Evolutionary conservation across 2,329 filamentous ascomycete species (phyloP).

Genomic region (Fusarium oligoseptatum): DNA sequence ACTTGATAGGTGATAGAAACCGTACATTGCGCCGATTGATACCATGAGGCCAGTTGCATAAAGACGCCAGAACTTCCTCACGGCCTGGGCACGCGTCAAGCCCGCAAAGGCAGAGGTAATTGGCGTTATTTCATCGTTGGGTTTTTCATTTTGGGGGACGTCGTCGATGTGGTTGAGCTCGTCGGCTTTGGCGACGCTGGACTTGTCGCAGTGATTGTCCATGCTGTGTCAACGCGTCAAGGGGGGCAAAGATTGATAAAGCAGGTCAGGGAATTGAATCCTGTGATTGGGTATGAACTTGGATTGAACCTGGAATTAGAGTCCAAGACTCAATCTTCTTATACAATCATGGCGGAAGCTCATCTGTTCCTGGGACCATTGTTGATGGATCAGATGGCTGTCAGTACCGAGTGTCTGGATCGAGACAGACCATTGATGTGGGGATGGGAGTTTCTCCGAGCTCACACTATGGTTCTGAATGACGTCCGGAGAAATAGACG

Average conservation of each 20-base stretch:
- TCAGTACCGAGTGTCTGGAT: background rate
- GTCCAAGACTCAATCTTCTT: background rate
- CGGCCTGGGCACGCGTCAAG: background rate
- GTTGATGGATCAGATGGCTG: background rate
- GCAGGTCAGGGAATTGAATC: background rate
- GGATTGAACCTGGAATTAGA: background rate
- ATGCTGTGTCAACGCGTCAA: background rate
- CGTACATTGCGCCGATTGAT: constrained; percentile 5
- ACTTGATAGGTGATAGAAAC: background rate
- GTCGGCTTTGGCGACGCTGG: background rate
- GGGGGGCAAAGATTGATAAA: background rate
- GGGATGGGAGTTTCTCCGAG: background rate
- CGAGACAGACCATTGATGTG: background rate
- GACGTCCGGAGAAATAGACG: background rate
- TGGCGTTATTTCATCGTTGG: background rate
- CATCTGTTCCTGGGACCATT: background rate
- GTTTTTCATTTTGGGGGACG: background rate
- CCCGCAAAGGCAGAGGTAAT: background rate
- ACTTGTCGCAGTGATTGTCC: background rate
- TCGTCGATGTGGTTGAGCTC: background rate
- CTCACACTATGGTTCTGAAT: background rate
- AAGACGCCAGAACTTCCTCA: constrained; percentile 8
- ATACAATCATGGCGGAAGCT: background rate
- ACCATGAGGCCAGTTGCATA: background rate
- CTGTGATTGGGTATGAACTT: background rate